These are phyloP conservation scores for Tephrocybe sp. DNA, from an alignment of 768 basidiomycete genomes.

Conservation along the genomic window DNA sequence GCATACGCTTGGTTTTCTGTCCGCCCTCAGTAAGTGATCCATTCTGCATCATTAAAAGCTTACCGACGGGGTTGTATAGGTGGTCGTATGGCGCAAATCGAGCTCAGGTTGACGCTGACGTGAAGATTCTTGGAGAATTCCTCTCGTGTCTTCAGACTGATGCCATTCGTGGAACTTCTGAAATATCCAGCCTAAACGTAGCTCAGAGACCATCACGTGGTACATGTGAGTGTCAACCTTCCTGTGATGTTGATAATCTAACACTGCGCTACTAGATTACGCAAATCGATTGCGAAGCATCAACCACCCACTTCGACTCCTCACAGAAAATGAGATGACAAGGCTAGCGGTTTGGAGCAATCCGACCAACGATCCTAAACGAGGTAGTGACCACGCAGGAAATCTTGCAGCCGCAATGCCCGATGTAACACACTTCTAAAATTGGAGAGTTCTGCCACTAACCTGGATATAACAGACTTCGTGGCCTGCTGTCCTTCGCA, in stretches of 20 bases:
- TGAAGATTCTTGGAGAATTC: constrained; percentile 85
- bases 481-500: constrained; percentile 69
- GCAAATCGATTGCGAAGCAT: constrained; percentile 57
- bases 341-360: constrained; percentile 90
- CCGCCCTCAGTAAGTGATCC: constrained; percentile 74
- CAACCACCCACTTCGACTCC: constrained; percentile 72
- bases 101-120: constrained; percentile 85
- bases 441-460: not conserved
- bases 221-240: constrained; percentile 32
- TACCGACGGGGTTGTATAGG: constrained; percentile 44
- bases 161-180: constrained; percentile 51
- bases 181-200: constrained; percentile 62
- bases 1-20: constrained; percentile 94
- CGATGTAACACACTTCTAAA: constrained; percentile 45
- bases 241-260: not conserved
- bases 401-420: constrained; percentile 51
- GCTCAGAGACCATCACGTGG: constrained; percentile 41
- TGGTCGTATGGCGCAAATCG: constrained; percentile 97
- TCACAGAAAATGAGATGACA: constrained; percentile 89
- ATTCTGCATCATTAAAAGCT: constrained; percentile 1
- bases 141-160: constrained; percentile 75
- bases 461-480: constrained; percentile 35
- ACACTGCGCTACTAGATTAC: constrained; percentile 42
- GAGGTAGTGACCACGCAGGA: constrained; percentile 59
- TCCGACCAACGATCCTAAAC: constrained; percentile 71